A percentile compares a stretch with the other conserved stretches of the same genome.
These are phyloP conservation scores for Gamsiella multidivaricata DNA, from an alignment of 192 early-diverging fungal genomes.

Conservation along the genomic window DNA sequence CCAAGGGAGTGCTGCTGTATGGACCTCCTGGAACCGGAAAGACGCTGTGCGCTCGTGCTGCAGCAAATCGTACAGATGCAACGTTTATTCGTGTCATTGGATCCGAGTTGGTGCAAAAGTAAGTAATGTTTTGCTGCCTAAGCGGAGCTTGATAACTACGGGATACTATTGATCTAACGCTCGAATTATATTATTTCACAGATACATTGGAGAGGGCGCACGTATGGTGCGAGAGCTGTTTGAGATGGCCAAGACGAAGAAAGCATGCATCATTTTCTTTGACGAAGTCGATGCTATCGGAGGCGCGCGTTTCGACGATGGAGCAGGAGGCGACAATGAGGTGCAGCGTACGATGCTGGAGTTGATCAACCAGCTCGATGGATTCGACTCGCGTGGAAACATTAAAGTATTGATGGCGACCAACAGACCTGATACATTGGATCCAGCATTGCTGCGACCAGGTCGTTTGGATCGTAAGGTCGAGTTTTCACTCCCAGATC, in stretches of 20 bases:
- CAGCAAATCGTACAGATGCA: slow-evolving; percentile 99
- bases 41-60: slow-evolving; percentile 97
- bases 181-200: slow-evolving; percentile 7
- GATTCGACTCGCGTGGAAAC: slow-evolving; percentile 99
- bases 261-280: slow-evolving; percentile 99
- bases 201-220: slow-evolving; percentile 98
- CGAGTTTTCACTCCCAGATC: slow-evolving; percentile 96
- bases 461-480: slow-evolving; percentile 99
- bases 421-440: slow-evolving; percentile 95
- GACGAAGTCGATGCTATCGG: slow-evolving; percentile 99
- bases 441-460: slow-evolving; percentile 96
- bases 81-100: slow-evolving; percentile 99
- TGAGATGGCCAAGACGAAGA: slow-evolving; percentile 99
- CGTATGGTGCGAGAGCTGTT: slow-evolving; percentile 99
- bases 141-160: no score
- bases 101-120: slow-evolving; percentile 98
- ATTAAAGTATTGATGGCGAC: slow-evolving; percentile 99
- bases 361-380: slow-evolving; percentile 99
- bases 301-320: slow-evolving; percentile 96
- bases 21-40: slow-evolving; percentile 98
- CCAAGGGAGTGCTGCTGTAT: slow-evolving; percentile 98
- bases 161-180: background rate
- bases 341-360: slow-evolving; percentile 99
- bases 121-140: no score
- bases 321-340: slow-evolving; percentile 99